These are phyloP conservation scores for Neonothopanus nambi DNA, from an alignment of 1,284 basidiomycete genomes.

Conservation along the genomic window DNA sequence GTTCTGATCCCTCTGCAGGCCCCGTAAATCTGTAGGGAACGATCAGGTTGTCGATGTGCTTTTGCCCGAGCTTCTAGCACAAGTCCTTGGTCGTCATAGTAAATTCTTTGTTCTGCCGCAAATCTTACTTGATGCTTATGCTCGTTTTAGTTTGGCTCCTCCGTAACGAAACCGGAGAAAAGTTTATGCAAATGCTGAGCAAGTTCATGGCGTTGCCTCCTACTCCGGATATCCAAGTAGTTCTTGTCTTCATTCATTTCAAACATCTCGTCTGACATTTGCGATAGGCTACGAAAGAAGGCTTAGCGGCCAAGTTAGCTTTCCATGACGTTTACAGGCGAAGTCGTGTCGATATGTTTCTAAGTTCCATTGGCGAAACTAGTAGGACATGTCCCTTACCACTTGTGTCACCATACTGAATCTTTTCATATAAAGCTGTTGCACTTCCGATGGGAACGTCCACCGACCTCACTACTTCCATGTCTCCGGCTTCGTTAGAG, in stretches of 20 bases:
- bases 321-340: conserved; percentile 74
- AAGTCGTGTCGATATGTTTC: conserved; percentile 82
- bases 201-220: conserved; percentile 60
- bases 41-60: conserved; percentile 52
- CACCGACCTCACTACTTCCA: conserved; percentile 39
- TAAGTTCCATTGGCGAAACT: conserved; percentile 85
- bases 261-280: background rate
- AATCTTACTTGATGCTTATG: conserved; percentile 1
- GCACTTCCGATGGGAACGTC: conserved; percentile 82
- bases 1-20: conserved; percentile 29
- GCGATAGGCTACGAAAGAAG: conserved; percentile 64
- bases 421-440: conserved; percentile 54
- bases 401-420: background rate
- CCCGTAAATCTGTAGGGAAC: conserved; percentile 43
- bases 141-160: conserved; percentile 66
- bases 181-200: conserved; percentile 57
- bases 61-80: conserved; percentile 66
- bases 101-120: conserved; percentile 27
- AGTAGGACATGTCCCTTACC: conserved; percentile 47
- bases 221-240: conserved; percentile 58
- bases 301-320: conserved; percentile 70
- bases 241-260: conserved; percentile 11
- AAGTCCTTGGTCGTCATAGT: conserved; percentile 77
- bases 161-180: conserved; percentile 58
- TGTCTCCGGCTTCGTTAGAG: conserved; percentile 53